Evolutionary conservation across 805 yeast species (phyloP), one percentile per base, ranked within the genome.

Genomic region (Teunomyces kruisii): DNA sequence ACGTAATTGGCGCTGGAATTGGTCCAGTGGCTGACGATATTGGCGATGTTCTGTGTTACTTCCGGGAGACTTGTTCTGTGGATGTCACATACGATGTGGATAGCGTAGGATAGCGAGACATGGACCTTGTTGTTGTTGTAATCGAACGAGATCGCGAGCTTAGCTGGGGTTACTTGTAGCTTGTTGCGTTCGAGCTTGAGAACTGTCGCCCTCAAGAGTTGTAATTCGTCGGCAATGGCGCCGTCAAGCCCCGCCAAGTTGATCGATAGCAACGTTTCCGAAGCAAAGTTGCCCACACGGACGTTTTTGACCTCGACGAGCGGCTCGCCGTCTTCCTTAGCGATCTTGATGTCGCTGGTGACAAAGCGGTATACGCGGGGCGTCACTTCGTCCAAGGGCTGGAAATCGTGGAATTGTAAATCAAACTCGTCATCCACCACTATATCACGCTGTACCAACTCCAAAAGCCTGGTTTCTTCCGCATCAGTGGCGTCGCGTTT

Each of bases 41-140:
- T 27, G 32, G 40, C 22, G 19, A 38, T 38, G 19, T 14, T 12
- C 17, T 6, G 6, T 3, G 26, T 8, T 4, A 38, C 32, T 12
- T 38, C 31, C 3, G 59, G 47, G 27, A 53, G 57, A 15, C 56
- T 40, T 1, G 45, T 37, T 26, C 53, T 50, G 41, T 55, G 54
- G 8, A 63, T 52, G 40, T 54, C 55, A 26, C 56, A 45, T 10
- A 52, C 49, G 22, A 53, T 44, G 12, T 38, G 30, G 9, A 63
- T 46, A 3, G 48, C 32, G 46, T 54, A 60, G 2, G 32, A 16
- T 1, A 63, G 29, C 9, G 42, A 24, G 9, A 54, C 43, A 8
- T 44, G 16, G 9, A 61, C 39, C n/a, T 22, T 19, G 22, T 54
- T 51, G 8, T 41, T 42, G 4, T 14, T 17, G 10, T 46, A 17